Percentiles rank a stretch among this genome's conserved stretches.
These are phyloP conservation scores for Aspergillus bertholletiae DNA, from an alignment of 495 filamentous ascomycete genomes.

Conservation along the genomic window DNA sequence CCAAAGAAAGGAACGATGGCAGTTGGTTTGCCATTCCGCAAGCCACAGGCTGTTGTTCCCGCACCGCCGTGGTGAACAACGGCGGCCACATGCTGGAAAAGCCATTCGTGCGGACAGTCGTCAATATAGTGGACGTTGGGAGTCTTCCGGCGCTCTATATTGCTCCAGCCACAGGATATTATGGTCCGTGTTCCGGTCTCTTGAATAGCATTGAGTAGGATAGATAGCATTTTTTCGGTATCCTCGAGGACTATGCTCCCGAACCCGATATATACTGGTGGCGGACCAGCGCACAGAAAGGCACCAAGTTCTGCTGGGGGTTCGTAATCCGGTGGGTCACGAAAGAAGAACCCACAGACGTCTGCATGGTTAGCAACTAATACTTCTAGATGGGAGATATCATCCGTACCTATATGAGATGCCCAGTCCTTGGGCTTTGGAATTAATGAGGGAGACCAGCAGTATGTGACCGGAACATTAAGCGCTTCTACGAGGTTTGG, in stretches of 20 bases:
- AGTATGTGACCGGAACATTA: conserved; percentile 60
- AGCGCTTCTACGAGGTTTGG: conserved; percentile 36
- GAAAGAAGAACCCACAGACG: conserved; percentile 62
- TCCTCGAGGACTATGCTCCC: conserved; percentile 65
- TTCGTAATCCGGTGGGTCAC: conserved; percentile 45
- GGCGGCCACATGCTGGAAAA: conserved; percentile 58
- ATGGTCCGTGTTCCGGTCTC: conserved; percentile 51
- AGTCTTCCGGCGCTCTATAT: conserved; percentile 45
- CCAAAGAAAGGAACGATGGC: conserved; percentile 64
- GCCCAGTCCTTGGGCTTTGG: conserved; percentile 62
- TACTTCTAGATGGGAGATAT: not conserved
- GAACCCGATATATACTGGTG: conserved; percentile 66
- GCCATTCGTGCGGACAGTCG: conserved; percentile 63
- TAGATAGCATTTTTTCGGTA: conserved; percentile 46
- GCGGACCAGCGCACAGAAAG: conserved; percentile 51
- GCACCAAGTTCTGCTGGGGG: conserved; percentile 47
- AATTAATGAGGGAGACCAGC: conserved; percentile 61
- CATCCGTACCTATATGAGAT: conserved; percentile 44
- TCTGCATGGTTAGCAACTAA: conserved; percentile 20
- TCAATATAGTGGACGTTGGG: conserved; percentile 53
- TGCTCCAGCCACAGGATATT: conserved; percentile 62
- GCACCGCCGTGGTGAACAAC: conserved; percentile 67
- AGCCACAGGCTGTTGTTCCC: conserved; percentile 63
- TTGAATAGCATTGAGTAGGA: conserved; percentile 53
- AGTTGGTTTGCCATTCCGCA: conserved; percentile 54